Evolutionary conservation across 306 rosid species (phyloP).

Genomic region (Prunus fruticosa): DNA sequence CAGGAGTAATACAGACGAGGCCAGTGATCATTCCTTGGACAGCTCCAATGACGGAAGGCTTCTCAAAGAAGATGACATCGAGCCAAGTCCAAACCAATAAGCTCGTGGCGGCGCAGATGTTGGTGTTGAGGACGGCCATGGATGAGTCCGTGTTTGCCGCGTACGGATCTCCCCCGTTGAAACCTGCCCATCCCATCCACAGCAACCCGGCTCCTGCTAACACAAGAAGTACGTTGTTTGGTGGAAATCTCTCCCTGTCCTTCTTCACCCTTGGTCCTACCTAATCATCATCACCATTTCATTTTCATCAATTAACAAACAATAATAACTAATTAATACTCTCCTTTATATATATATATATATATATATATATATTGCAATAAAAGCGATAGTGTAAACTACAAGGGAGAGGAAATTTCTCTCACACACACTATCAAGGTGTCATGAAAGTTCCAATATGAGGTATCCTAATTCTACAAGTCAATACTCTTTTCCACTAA

Average conservation of each 20-base stretch:
- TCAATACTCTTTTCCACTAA: accelerated
- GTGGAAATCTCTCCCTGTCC: conserved; percentile 73
- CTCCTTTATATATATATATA: no score
- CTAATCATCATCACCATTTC: conserved; percentile 13
- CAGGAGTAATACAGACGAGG: conserved; percentile 78
- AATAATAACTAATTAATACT: no score
- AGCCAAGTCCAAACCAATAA: conserved; percentile 65
- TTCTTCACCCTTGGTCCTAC: conserved; percentile 58
- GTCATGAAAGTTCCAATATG: accelerated
- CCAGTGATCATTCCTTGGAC: conserved; percentile 86
- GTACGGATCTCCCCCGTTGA: conserved; percentile 82
- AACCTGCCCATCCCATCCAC: conserved; percentile 82
- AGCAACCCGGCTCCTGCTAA: conserved; percentile 67
- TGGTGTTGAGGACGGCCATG: conserved; percentile 70
- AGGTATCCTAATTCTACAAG: accelerated
- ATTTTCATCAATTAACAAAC: no score
- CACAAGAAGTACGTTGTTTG: conserved; percentile 61
- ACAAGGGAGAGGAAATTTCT: accelerated
- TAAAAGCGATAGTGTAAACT: no score
- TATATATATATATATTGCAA: no score
- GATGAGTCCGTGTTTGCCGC: conserved; percentile 64
- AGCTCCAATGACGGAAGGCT: conserved; percentile 79
- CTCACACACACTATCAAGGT: no score
- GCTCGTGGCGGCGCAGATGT: conserved; percentile 76
- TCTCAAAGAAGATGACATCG: conserved; percentile 62